These are phyloP conservation scores for Blastobotrys ciferrii DNA, from an alignment of 1,139 yeast species.

Conservation along the genomic window DNA sequence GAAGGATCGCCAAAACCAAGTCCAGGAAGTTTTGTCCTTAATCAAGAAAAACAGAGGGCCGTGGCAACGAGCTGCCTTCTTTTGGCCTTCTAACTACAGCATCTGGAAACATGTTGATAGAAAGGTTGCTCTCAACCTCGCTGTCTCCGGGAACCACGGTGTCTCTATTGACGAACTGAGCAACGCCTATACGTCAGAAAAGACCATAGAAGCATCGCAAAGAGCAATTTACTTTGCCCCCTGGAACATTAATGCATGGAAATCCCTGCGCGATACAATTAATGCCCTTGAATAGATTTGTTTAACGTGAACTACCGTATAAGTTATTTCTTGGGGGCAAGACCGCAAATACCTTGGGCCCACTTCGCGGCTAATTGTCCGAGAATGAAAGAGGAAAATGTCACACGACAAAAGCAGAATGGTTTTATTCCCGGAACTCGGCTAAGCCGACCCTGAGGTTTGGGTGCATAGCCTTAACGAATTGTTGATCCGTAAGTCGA, in stretches of 20 bases:
- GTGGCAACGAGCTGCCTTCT: conserved; percentile 70
- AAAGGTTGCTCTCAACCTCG: conserved; percentile 54
- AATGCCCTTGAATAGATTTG: background rate
- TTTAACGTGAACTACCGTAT: background rate
- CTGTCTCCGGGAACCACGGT: conserved; percentile 38
- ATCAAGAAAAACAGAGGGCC: conserved; percentile 31
- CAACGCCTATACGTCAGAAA: conserved; percentile 40
- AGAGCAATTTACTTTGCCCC: conserved; percentile 30
- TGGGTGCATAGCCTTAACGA: too few relatives aligned
- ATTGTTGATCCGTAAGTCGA: too few relatives aligned
- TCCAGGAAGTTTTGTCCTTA: conserved; percentile 54
- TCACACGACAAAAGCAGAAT: too few relatives aligned
- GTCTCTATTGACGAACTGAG: conserved; percentile 55
- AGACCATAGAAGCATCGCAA: conserved; percentile 22
- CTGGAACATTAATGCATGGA: conserved; percentile 27
- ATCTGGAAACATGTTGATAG: conserved; percentile 67
- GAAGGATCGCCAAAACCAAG: conserved; percentile 44
- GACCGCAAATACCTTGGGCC: too few relatives aligned
- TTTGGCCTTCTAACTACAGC: conserved; percentile 67
- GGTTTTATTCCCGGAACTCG: too few relatives aligned
- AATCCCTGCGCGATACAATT: conserved; percentile 17
- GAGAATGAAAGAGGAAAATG: too few relatives aligned
- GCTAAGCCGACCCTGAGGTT: too few relatives aligned
- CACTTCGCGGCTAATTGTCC: too few relatives aligned
- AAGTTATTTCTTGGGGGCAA: background rate